These are phyloP conservation scores for Neophaeococcomyces mojaviensis DNA, from an alignment of 2,329 filamentous ascomycete genomes.

Conservation along the genomic window DNA sequence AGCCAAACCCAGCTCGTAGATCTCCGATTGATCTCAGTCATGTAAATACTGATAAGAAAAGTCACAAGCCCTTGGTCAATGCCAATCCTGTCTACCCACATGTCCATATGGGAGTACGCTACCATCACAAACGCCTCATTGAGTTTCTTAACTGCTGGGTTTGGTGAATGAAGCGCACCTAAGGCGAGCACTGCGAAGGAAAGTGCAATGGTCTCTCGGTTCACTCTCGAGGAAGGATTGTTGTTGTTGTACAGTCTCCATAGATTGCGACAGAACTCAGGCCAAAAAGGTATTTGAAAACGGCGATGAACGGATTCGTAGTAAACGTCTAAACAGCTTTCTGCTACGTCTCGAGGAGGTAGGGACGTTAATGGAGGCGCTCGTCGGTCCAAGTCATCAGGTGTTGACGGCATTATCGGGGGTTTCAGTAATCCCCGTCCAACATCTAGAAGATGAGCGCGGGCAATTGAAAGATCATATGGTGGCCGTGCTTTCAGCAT, in stretches of 20 bases:
- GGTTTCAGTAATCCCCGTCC: conserved; percentile 74
- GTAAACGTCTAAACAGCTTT: conserved; percentile 68
- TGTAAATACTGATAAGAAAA: conserved; percentile 67
- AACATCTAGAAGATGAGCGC: conserved; percentile 63
- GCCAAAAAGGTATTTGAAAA: conserved; percentile 83
- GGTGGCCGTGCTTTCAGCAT: conserved; percentile 54
- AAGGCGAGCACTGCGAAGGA: conserved; percentile 79
- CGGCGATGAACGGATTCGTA: conserved; percentile 68
- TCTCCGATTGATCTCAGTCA: conserved; percentile 79
- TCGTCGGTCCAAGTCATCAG: conserved; percentile 28
- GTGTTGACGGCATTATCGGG: conserved; percentile 44
- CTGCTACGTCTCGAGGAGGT: conserved; percentile 61
- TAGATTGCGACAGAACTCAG: conserved; percentile 67
- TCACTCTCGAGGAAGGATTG: conserved; percentile 49
- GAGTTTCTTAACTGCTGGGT: conserved; percentile 26
- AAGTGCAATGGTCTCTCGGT: conserved; percentile 66
- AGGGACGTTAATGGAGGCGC: conserved; percentile 48
- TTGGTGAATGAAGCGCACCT: conserved; percentile 64
- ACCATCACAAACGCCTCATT: conserved; percentile 58
- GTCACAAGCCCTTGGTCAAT: conserved; percentile 68
- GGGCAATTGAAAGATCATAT: conserved; percentile 63
- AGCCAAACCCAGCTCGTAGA: conserved; percentile 83
- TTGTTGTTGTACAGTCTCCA: conserved; percentile 66
- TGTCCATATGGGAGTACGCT: conserved; percentile 63
- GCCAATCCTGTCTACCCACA: conserved; percentile 71